Evolutionary conservation across 176 grass and related monocot genomes (phyloP), one percentile per base, ranked within the genome.

Genomic region (Eremochloa ophiuroides): DNA sequence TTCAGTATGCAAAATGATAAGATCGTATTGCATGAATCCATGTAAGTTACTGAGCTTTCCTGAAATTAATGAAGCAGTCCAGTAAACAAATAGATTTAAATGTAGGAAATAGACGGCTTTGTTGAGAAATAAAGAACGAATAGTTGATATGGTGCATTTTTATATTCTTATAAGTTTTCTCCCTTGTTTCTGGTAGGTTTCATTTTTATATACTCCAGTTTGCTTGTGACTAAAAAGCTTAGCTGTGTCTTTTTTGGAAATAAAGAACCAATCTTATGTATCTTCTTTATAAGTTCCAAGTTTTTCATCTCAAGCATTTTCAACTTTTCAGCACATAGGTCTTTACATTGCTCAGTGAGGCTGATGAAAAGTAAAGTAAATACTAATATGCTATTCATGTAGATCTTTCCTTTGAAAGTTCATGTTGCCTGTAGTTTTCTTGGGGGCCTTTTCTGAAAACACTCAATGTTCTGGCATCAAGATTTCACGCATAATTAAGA

Each of bases 1-100:
- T 46, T 93, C 91, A 69, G 96, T 99, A 34, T 93, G 93, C 89
- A 91, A 90, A 91, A 95, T 99, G 96, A 95, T 99, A 84, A 90
- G 87, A 85, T 81, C 20, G 3, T 90, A 95, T 63, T 99, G 96
- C 87, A 99, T 88, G 88, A 93, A 91, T 83, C 86, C 90, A 89
- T 84, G 95, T 98, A 75, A 89, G 87, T 73, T 83, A 70, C 33
- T 40, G 11, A 5, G 66, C 69, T 84, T 80, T 34, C 59, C 76
- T 77, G 4, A 29, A 70, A 85, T 10, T 35, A 55, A 22, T 72
- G 62, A 75, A 35, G 13, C 2, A 29, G 50, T 47, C 1, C 20
- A 38, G 28, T 77, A 16, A 62, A 26, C 2, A 23, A 2, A 34
- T 26, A 6, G 29, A 15, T 17, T 22, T 11, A 72, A 48, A 22